Percentiles rank a stretch among this genome's conserved stretches.
Conservation (phyloP, 768 basidiomycete species). For the Mycena capillaripes region DNA sequence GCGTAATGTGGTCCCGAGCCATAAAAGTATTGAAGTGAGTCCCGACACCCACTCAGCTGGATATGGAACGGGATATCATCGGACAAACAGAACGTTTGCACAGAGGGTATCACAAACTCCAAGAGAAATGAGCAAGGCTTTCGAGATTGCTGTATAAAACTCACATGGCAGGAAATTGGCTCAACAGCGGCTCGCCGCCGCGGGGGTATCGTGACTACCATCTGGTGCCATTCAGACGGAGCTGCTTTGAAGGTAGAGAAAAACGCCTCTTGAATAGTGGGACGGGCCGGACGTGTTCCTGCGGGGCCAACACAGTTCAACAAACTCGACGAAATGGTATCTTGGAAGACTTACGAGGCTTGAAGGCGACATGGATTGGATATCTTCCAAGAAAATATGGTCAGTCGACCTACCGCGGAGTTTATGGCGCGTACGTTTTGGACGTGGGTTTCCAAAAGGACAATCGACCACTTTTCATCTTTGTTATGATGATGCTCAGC, state of each 20-base stretch:
- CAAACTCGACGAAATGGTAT: no score
- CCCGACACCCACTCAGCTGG: constrained; percentile 61
- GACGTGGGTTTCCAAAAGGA: constrained; percentile 33
- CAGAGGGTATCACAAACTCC: constrained; percentile 66
- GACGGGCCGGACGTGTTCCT: constrained; percentile 36
- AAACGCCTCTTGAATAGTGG: constrained; percentile 25
- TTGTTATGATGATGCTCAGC: constrained; percentile 48
- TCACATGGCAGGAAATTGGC: constrained; percentile 67
- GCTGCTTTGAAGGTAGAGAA: constrained; percentile 57
- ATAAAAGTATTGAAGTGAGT: constrained; percentile 59
- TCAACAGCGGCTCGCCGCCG: constrained; percentile 48
- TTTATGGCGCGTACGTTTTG: constrained; percentile 47
- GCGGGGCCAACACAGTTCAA: not conserved
- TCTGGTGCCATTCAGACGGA: constrained; percentile 73
- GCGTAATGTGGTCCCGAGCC: no score
- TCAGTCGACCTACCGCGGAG: not conserved
- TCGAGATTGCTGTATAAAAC: constrained; percentile 41
- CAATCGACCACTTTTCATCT: constrained; percentile 14
- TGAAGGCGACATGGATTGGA: constrained; percentile 22
- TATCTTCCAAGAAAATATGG: constrained; percentile 18
- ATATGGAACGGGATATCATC: constrained; percentile 72
- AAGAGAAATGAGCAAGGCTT: not conserved
- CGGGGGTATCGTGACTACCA: constrained; percentile 53
- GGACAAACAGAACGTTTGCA: constrained; percentile 60
- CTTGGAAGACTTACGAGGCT: constrained; percentile 29